Base-by-base conservation (phyloP, 1,284 basidiomycete genomes). In the Stygiomarasmius scandens region DNA sequence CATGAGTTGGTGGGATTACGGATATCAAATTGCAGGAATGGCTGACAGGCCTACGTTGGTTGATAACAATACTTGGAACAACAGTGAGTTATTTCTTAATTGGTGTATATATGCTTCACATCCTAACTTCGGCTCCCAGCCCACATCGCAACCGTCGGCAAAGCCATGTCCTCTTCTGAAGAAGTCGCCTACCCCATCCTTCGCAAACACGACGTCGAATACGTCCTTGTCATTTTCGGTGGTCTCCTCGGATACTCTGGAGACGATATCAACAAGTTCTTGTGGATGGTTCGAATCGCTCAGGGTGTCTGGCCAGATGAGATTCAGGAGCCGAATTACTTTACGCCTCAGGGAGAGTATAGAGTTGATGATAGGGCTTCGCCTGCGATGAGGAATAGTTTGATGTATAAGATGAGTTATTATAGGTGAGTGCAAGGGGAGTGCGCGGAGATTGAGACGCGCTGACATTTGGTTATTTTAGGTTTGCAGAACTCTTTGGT, bases 1-100 rank as follows among this genome's bases (percentile, higher is more conserved):
- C 38, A 96, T 97, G 94, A 95, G 92, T 64, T 99, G 97, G 97
- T 99, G 97, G 97, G 97, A 99, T 77, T 99, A 99, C 68, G 97
- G 97, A 20, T 99, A 99, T 73, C 96, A 99, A 77, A 98, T 99
- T 69, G 94, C 96, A 44, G 97, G 97, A 50, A 98, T 99, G 93
- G 95, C 97, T 11, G 95, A 98, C 76, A 82, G 97, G 45, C 88
- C 93, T n/a, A 97, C 95, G 2, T 78, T 99, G 58, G 97, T 99
- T 11, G 97, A 99, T 75, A 99, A 99, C 80, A 99, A 99, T 73
- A 99, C 97, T 1, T 99, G 97, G 97, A 99, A 99, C 77, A 99
- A 99, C 77, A 99, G 93, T 95, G 64, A 65, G 91, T 80, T 23
- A 22, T 43, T 45, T 22, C 23, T 57, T 34, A n/a, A n/a, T 12